Evolutionary conservation across 1,139 yeast genomes (phyloP).

Genomic region (Casaregolazyma lundiana): DNA sequence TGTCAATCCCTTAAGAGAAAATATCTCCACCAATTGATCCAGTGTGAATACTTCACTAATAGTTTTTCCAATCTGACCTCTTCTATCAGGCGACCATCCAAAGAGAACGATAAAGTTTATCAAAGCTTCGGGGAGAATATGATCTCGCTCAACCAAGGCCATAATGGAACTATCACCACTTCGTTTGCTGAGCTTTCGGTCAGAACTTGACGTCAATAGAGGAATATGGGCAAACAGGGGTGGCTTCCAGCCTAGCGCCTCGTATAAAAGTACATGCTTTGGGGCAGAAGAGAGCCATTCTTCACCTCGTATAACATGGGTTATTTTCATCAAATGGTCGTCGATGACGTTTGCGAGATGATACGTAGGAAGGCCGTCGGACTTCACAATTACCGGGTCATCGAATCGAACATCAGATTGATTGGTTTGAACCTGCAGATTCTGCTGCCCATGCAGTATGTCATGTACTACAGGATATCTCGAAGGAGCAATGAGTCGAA

Average conservation of each 20-base stretch:
- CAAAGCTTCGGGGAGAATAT: conserved; percentile 80
- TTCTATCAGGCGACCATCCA: conserved; percentile 88
- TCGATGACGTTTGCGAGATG: conserved; percentile 96
- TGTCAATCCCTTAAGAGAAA: conserved; percentile 66
- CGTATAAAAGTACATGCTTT: conserved; percentile 80
- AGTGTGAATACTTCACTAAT: conserved; percentile 58
- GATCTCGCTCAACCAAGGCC: conserved; percentile 48
- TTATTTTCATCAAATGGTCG: conserved; percentile 85
- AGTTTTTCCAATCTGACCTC: conserved; percentile 38
- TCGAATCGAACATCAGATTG: conserved; percentile 68
- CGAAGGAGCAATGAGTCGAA: conserved; percentile 56
- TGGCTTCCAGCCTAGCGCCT: conserved; percentile 81
- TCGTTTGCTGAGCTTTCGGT: conserved; percentile 82
- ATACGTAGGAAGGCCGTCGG: conserved; percentile 92
- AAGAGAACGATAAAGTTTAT: conserved; percentile 82
- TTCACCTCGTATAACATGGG: conserved; percentile 95
- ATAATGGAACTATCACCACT: conserved; percentile 74
- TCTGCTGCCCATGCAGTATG: conserved; percentile 67
- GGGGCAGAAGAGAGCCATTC: conserved; percentile 98
- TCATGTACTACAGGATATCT: conserved; percentile 64
- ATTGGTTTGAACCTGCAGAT: conserved; percentile 78
- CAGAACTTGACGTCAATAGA: conserved; percentile 63
- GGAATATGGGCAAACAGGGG: conserved; percentile 91
- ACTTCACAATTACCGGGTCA: conserved; percentile 82
- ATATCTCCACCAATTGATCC: conserved; percentile 45